Evolutionary conservation across 257 asterid species (phyloP), one percentile per base, ranked within the genome.

Genomic region (Nyctanthes arbortristis): DNA sequence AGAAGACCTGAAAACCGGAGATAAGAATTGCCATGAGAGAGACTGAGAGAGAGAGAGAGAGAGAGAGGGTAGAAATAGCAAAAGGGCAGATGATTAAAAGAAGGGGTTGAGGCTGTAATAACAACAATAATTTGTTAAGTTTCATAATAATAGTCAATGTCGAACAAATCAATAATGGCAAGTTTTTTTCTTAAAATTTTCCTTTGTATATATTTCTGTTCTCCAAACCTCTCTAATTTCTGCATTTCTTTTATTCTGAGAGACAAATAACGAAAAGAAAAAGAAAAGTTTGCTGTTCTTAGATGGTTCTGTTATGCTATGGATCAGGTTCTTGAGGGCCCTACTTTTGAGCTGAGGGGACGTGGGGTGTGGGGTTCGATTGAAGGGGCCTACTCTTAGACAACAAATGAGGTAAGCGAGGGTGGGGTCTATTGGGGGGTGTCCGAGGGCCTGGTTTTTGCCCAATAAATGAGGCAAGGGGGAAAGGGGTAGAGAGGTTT

Each of bases 81-180:
- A 56, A 37, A 60, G 20, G 18, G 67, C 9, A 76, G 54, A 63
- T 27, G 77, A 73, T 37, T 66, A 67, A 60, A 30, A 66, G 58
- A 30, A 7, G 33, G 45, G 47, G 34, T 45, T 30, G 58, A 30
- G 71, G 40, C 4, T 45, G 62, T 52, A 52, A 33, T 52, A 5
- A 36, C 33, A 74, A 25, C 45, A 60, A 45, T 72, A 73, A 73
- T 47, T 5, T 49, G 58, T 49, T 49, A 20, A 77, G 28, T 8
- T 65, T 68, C 49, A 71, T 7, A 71, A 35, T 37, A 75, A 68
- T 60, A 69, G 74, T 72, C 72, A 80, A n/a, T n/a, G n/a, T n/a
- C n/a, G n/a, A 77, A 43, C 63, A 61, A 69, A 69, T 73, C 73
- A 63, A 70, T 67, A 58, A 63, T 70, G 73, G 78, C 34, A 59